Base-by-base conservation (phyloP, 2,329 filamentous ascomycete genomes). In the Septoria linicola region DNA sequence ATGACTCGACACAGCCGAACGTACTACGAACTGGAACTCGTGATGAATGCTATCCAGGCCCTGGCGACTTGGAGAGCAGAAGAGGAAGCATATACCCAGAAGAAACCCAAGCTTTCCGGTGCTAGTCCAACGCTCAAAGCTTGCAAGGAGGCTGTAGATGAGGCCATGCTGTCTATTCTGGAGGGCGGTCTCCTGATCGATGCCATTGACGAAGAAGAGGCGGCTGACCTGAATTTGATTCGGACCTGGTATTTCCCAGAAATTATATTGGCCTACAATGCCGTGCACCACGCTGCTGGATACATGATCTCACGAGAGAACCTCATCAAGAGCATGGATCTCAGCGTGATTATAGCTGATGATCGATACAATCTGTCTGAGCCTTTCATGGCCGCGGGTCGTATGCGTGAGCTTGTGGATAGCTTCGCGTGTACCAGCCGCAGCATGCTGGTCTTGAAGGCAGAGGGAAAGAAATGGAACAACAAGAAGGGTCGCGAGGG, bases 211-310 rank as follows among this genome's bases (percentile, higher is more conserved):
- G 78, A 76, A 42, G 63, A 68, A 45, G 86, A 85, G 63, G 79
- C 81, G 53, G 67, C 75, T 13, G 82, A 88, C 48, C 79, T 89
- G 41, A 71, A 72, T 41, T 72, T 77, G 19, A 81, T 97, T 44
- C 83, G 90, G 59, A 80, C 83, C 48, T 80, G 82, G 0, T 97
- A 95, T 69, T 77, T 99, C 2, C 91, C 93, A 1, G 90, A 96
- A 67, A 80, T 88, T 14, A 76, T 96, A 35, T 78, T 99, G 42
- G 88, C 87, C 2, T 96, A 93, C 68, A 82, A 93, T 66, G 85
- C 81, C 62, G 84, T 87, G 1, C 75, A 97, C 42, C 87, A 95
- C 67, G 87, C 87, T 64, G 86, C 87, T 0, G 89, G 89, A 3
- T 84, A 83, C 40, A 79, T 82, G 41, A 74, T 95, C 36, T 85